Conservation (phyloP, 345 rosid species). For the Odontarrhena argentea region DNA sequence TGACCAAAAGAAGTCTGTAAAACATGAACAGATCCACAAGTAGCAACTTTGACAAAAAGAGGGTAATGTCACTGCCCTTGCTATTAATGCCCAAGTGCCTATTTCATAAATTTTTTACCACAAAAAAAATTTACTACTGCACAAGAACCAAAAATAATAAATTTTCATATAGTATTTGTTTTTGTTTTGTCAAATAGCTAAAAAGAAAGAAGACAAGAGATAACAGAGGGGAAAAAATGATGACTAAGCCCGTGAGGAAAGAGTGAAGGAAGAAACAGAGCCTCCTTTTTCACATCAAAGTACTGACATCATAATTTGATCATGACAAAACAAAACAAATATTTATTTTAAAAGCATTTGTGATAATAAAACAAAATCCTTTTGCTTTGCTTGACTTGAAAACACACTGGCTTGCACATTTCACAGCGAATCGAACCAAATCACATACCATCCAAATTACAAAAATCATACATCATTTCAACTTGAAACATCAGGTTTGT, state of each 20-base stretch:
- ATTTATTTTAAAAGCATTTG: not conserved
- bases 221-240: slow-evolving; percentile 43
- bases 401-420: slow-evolving; percentile 31
- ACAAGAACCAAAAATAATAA: slow-evolving; percentile 16
- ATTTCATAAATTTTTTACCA: slow-evolving; percentile 6
- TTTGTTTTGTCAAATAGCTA: not conserved
- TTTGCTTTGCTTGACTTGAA: slow-evolving; percentile 34
- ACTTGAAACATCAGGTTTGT: too few relatives aligned
- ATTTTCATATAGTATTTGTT: not conserved
- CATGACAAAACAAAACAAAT: slow-evolving; percentile 35
- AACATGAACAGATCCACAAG: slow-evolving; percentile 43
- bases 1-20: slow-evolving; percentile 29
- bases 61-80: slow-evolving; percentile 30
- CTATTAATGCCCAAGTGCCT: slow-evolving; percentile 32
- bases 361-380: slow-evolving; percentile 33
- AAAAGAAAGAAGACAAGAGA: slow-evolving; percentile 42
- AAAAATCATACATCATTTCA: not conserved
- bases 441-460: not conserved
- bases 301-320: slow-evolving; percentile 44
- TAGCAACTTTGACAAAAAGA: slow-evolving; percentile 33
- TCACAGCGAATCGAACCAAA: slow-evolving; percentile 34
- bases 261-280: slow-evolving; percentile 45
- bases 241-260: slow-evolving; percentile 46
- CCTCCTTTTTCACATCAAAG: slow-evolving; percentile 43
- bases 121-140: slow-evolving; percentile 23